A percentile compares a stretch with the other conserved stretches of the same genome.
Conservation (phyloP, 2,329 filamentous ascomycete genomes). For the Diaporthe ampelina region DNA sequence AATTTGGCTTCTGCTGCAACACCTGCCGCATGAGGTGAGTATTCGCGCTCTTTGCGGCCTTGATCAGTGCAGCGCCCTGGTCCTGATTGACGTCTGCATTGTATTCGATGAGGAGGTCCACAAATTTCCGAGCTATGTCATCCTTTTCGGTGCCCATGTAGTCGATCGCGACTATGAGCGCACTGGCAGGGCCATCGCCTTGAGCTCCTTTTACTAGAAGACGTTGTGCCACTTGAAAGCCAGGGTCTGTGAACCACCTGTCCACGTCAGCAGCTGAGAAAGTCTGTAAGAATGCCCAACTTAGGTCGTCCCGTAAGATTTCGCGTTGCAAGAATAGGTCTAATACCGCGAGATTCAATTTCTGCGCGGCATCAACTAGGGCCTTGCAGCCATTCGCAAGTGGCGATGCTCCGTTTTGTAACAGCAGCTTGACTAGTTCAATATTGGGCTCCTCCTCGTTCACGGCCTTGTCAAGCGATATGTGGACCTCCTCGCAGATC, state of each 20-base stretch:
- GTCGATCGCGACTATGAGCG: slow-evolving; percentile 62
- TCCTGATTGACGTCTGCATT: slow-evolving; percentile 64
- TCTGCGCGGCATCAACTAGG: slow-evolving; percentile 63
- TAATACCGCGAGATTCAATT: slow-evolving; percentile 55
- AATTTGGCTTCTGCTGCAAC: slow-evolving; percentile 63
- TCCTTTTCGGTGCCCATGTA: slow-evolving; percentile 55
- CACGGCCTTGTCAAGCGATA: slow-evolving; percentile 64
- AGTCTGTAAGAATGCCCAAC: slow-evolving; percentile 58
- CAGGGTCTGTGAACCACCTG: slow-evolving; percentile 62
- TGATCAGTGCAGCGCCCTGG: slow-evolving; percentile 66
- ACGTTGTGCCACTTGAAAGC: slow-evolving; percentile 61
- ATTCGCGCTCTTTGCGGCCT: slow-evolving; percentile 67
- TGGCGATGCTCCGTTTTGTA: slow-evolving; percentile 66
- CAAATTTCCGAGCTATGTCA: slow-evolving; percentile 60
- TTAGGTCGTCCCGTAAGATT: slow-evolving; percentile 59
- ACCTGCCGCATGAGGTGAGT: slow-evolving; percentile 64
- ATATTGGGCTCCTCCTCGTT: slow-evolving; percentile 66
- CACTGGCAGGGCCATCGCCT: slow-evolving; percentile 60
- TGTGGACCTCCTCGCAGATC: slow-evolving; percentile 63
- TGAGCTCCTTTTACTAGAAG: slow-evolving; percentile 64
- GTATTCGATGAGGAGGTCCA: slow-evolving; percentile 56
- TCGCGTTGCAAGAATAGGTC: slow-evolving; percentile 58
- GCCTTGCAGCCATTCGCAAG: slow-evolving; percentile 65
- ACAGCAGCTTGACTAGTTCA: slow-evolving; percentile 61
- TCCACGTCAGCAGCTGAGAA: slow-evolving; percentile 58